Conservation (phyloP, 2,329 filamentous ascomycete genomes). For the Sarocladiaceae sp. region DNA sequence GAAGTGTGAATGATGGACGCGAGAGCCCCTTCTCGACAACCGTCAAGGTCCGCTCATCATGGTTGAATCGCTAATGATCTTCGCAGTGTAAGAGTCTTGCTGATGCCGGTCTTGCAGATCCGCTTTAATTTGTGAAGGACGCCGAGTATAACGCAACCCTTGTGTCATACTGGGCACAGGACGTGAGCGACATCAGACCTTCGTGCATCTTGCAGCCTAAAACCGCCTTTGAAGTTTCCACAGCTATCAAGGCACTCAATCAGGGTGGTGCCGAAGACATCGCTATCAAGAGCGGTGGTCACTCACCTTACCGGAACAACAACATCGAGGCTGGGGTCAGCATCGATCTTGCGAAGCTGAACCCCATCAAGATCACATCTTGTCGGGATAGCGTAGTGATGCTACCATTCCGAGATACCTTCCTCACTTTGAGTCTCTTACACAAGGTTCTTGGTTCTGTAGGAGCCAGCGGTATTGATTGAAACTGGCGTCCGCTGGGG, state of each 20-base stretch:
- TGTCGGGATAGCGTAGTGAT: no score
- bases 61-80: no score
- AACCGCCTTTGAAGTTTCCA: background rate
- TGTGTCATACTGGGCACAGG: background rate
- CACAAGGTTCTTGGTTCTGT: no score
- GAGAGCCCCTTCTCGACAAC: no score
- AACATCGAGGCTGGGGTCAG: background rate
- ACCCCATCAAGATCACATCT: background rate
- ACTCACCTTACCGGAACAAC: background rate
- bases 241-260: background rate
- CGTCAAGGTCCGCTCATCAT: no score
- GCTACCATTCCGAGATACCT: no score
- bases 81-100: background rate
- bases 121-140: background rate
- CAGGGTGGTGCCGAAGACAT: background rate
- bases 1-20: no score
- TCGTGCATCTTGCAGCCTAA: background rate
- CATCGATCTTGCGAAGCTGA: background rate
- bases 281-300: background rate
- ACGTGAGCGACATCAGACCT: background rate
- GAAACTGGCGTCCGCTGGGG: slow-evolving; percentile 33
- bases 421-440: no score
- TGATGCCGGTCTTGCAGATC: background rate
- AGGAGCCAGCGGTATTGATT: no score
- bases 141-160: background rate